Base-by-base conservation (phyloP, 192 early-diverging fungal species). In the Backusella psychrophila region DNA sequence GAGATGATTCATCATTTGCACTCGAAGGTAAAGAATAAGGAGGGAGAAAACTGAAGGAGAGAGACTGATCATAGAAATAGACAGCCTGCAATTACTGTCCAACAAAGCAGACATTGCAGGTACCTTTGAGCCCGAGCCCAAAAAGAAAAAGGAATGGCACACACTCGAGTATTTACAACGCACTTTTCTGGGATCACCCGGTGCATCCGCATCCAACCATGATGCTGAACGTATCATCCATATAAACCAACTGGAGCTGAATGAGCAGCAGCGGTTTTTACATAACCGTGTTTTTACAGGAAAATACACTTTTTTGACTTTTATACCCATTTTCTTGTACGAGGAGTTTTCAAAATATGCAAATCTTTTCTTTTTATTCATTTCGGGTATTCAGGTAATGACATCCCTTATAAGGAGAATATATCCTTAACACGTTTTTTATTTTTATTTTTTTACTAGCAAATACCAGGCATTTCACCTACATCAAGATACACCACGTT, bases 331-430 rank as follows among this genome's bases (percentile, higher is more conserved):
- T 86, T 99, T 99, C 80, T 86, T 99, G 63, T 93, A 92, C 71
- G 97, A 98, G 84, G 96, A 99, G 88, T 99, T 99, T 77, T 94
- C 93, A 59, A 97, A 97, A 85, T 99, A 98, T 85, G 98, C 98
- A 72, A 99, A 99, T 86, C 83, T 99, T 79, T 99, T 99, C 80
- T 99, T 99, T 89, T 84, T 99, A 83, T 97, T 99, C 82, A 99
- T 96, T 17, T 96, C 94, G 11, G 91, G 89, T 63, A 97, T 99
- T 66, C 96, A 98, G 86, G 94, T 95, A 88, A 76, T 11, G 59
- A 59, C 6, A 23, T 39, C 38, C 11, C 38, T 39, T 39, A 39
- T 39, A 38, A 21, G 17, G 9, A 35, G 7, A 14, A n/a, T 0
- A 38, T 23, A 3, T 2, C 4, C 56, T 73, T 63, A 52, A 38